Base-by-base conservation (phyloP, 2,329 filamentous ascomycete genomes). In the Cryphonectria parasitica region DNA sequence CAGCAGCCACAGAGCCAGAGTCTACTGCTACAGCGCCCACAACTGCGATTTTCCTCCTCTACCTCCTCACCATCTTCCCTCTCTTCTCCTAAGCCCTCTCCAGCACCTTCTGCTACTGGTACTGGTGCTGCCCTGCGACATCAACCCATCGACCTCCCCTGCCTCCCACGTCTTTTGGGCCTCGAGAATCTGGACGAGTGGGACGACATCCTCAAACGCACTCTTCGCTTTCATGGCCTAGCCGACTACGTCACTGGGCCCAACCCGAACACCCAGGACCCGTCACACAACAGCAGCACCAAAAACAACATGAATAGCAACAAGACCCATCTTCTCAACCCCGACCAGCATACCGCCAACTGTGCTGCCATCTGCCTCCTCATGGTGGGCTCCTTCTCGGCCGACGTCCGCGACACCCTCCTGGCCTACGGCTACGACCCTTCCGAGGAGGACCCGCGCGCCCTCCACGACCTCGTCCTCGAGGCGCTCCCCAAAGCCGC, bases 141-240 rank as follows among this genome's bases (percentile, higher is more conserved):
- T 3, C 65, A 63, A 4, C 22, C 68, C 43, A 39, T 72, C 19
- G 45, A 68, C 15, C 49, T 72, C 13, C 71, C 71, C 25, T 66
- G 66, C 11, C 43, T 72, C 15, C 71, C 71, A 1, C 45, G 71
- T 19, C 62, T 72, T 3, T 63, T 72, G 11, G 71, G 71, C 1
- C 58, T 71, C 52, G 71, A 72, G 66, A 72, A 72, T 25, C 66
- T 72, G 7, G 71, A 72, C 34, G 71, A 72, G 58, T 72, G 71
- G 71, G 69, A 72, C 28, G 71, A 72, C 28, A 67, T 72, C 6
- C 66, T 72, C 25, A 64, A 66, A 36, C 69, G 71, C 11, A 69
- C 68, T 5, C 62, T 72, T 2, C 66, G 71, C 10, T 56, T 72
- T 2, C 66, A 72, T 66, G 65, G 71, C 0, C 69, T 72, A 11